Evolutionary conservation across 495 filamentous ascomycete genomes (phyloP), one percentile per base, ranked within the genome.

Genomic region (Venustampulla echinocandica): DNA sequence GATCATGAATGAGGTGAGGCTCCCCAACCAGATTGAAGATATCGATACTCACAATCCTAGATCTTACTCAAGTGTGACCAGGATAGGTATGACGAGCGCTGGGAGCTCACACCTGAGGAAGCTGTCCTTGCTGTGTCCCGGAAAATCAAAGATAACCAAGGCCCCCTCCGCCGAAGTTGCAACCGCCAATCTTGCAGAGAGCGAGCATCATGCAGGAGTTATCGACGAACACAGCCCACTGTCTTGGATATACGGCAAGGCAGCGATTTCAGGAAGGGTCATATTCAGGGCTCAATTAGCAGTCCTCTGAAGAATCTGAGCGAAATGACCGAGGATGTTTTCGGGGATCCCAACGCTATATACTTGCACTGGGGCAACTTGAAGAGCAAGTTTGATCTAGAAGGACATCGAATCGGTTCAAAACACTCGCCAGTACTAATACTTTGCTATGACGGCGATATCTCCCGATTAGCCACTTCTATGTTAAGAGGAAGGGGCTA

Each of bases 401-500:
- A 30, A 13, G 13, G 7, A 30, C 7, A 30, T 6, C 6, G 13
- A 30, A 6, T 30, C 27, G 27, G 27, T 13, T 30, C 13, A 13
- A 30, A 30, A 30, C 27, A 30, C 27, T 30, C 27, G 6, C 27
- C 27, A 30, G 7, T 9, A 61, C 61, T 33, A 24, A 52, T 71
- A n/a, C 56, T 72, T 27, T 71, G 68, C 50, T 70, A 71, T 42
- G 54, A 69, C 48, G 70, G 70, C 10, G 68, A 74, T 33, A 69
- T 68, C 10, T 67, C 70, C 43, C 59, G 68, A 27, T 54, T 72
- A 32, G 69, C 67, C 9, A 66, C 64, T n/a, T 67, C 65, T 46
- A 63, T 74, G 19, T 54, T 74, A 40, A 55, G 69, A 34, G 66
- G 64, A 3, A 66, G 66, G 44, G 62, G 63, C 0, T 42, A 69